Evolutionary conservation across 805 yeast genomes (phyloP), one percentile per base, ranked within the genome.

Genomic region (Alloascoidea africana): DNA sequence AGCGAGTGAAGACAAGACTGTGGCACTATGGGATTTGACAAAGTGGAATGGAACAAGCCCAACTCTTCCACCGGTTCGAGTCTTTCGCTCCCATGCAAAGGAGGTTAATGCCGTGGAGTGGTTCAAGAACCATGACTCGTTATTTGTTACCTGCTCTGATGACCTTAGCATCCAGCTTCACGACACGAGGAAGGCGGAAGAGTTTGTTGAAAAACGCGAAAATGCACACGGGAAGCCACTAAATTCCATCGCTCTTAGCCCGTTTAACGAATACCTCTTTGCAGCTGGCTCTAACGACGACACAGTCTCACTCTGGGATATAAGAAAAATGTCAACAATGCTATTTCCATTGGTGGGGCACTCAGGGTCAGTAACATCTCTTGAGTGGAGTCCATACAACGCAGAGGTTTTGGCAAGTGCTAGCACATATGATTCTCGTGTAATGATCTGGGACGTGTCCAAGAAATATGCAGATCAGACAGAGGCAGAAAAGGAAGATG

Each of bases 101-200:
- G 84, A 86, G 0, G 66, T 77, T 13, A 87, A 86, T 52, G 87
- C 78, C 46, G 62, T 81, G 1, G 67, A 75, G 39, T 86, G 87
- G 85, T 59, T 70, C 38, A 69, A 71, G 2, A 55, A 57, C 27
- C 86, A 83, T 48, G 73, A 70, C 42, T 60, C 73, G 0, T 46
- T 83, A 2, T 65, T 85, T 40, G 74, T 71, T 1, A 53, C 71
- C 1, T 87, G 74, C 2, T 82, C 85, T 32, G 96, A 87, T 44
- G 70, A 67, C 36, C 68, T 71, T 4, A 42, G 44, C 3, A 52
- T 73, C 19, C 63, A 63, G 35, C 34, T 81, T 2, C 65, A 61
- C 47, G 94, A 83, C 50, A 58, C 60, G 2, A 62, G 93, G 49
- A 39, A 49, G 5, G 19, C 39, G 34, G 34, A 11, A 27, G 34